These are phyloP conservation scores for Termitomyces sp. DNA, from an alignment of 768 basidiomycete species.

Conservation along the genomic window DNA sequence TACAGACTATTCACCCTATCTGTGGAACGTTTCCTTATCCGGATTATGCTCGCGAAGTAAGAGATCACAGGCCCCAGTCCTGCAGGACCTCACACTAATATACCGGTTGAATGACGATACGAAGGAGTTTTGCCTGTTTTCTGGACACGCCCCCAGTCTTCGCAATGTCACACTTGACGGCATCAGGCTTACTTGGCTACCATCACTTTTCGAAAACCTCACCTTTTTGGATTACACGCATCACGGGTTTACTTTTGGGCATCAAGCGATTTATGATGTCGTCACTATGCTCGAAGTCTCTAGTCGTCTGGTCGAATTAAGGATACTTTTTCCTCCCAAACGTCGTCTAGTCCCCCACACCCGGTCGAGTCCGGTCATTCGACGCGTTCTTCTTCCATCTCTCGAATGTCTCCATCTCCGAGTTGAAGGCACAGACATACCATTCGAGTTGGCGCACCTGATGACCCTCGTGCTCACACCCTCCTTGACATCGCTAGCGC, in stretches of 20 bases:
- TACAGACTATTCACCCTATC: conserved; percentile 49
- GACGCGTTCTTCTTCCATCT: conserved; percentile 35
- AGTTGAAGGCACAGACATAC: conserved; percentile 52
- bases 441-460: conserved; percentile 52
- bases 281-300: conserved; percentile 54
- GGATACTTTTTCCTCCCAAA: conserved; percentile 47
- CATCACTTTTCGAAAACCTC: conserved; percentile 57
- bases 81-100: conserved; percentile 53
- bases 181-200: conserved; percentile 56
- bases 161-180: conserved; percentile 56
- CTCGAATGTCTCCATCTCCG: conserved; percentile 45
- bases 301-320: conserved; percentile 45
- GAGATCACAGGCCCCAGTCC: conserved; percentile 30
- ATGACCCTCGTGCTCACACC: conserved; percentile 47
- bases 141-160: conserved; percentile 54
- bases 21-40: conserved; percentile 67
- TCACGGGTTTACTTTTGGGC: conserved; percentile 59
- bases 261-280: conserved; percentile 53
- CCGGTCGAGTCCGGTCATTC: conserved; percentile 22
- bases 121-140: conserved; percentile 63
- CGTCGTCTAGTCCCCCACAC: conserved; percentile 17
- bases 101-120: conserved; percentile 65
- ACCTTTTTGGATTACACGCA: conserved; percentile 67
- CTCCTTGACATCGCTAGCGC: conserved; percentile 38
- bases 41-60: conserved; percentile 36